Percentiles rank a stretch among this genome's conserved stretches.
Evolutionary conservation across 139 green algal genomes (phyloP).

Genomic region (Chlorella sorokiniana): DNA sequence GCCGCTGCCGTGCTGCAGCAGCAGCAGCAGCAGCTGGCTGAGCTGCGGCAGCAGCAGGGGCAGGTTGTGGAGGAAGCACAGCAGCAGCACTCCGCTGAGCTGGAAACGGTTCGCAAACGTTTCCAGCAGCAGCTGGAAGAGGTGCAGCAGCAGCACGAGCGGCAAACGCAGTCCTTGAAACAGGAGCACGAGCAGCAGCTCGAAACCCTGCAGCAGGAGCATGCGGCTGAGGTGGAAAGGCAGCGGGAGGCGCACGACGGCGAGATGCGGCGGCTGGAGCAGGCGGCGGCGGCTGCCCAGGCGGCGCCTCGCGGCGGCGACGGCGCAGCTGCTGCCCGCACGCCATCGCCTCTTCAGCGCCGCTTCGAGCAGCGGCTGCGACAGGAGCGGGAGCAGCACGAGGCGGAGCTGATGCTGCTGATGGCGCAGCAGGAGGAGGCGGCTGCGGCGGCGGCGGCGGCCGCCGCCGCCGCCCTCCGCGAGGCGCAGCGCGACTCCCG

Average conservation of each 20-base stretch:
- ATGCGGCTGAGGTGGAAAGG: constrained; percentile 7
- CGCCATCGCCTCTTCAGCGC: constrained; percentile 9
- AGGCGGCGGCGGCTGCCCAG: not conserved
- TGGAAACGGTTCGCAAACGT: too few relatives aligned
- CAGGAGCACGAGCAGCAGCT: constrained; percentile 11
- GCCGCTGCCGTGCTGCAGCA: not conserved
- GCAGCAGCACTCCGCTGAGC: not conserved
- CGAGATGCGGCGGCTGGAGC: constrained; percentile 7
- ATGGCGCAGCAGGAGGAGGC: not conserved
- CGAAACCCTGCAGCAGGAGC: not conserved
- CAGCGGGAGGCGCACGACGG: constrained; percentile 8
- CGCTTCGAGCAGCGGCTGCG: constrained; percentile 16
- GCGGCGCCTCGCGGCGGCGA: not conserved
- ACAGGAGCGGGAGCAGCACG: constrained; percentile 19
- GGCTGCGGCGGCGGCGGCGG: not conserved
- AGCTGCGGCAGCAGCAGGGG: not conserved
- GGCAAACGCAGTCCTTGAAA: not conserved
- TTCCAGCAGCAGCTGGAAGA: not conserved
- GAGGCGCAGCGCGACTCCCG: not conserved
- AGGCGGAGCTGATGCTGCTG: constrained; percentile 4
- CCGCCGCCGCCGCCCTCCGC: not conserved
- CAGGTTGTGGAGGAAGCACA: not conserved
- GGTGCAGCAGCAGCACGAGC: not conserved
- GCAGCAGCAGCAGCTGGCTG: not conserved
- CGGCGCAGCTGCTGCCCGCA: not conserved